These are phyloP conservation scores for Infundibulicybe gibba DNA, from an alignment of 768 basidiomycete species.

Conservation along the genomic window DNA sequence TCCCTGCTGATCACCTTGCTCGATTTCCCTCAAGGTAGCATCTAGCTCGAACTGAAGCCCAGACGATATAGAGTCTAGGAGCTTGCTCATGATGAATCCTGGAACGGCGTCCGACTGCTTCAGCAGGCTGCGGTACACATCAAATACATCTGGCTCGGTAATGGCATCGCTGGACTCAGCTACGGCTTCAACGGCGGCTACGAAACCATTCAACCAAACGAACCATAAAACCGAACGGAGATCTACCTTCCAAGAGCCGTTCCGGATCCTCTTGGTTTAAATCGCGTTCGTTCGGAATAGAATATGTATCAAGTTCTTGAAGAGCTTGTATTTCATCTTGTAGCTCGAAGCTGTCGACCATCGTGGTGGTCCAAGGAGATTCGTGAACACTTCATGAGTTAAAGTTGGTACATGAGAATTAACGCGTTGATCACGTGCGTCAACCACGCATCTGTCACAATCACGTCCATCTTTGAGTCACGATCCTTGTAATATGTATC, in stretches of 20 bases:
- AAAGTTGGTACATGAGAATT: not conserved
- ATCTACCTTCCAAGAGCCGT: conserved; percentile 54
- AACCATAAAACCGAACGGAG: not conserved
- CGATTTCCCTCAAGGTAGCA: conserved; percentile 62
- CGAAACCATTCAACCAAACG: conserved; percentile 4
- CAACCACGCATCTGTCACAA: no score
- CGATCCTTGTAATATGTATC: no score
- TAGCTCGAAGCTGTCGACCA: conserved; percentile 59
- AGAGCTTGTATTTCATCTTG: conserved; percentile 73
- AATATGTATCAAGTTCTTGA: conserved; percentile 56
- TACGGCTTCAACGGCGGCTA: conserved; percentile 80
- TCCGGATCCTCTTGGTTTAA: conserved; percentile 51
- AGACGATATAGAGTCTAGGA: conserved; percentile 84
- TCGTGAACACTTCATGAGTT: no score
- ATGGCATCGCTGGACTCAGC: conserved; percentile 76
- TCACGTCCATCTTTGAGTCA: no score
- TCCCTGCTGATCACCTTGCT: conserved; percentile 61
- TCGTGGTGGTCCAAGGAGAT: conserved; percentile 11
- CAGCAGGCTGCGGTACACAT: conserved; percentile 77
- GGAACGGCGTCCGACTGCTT: conserved; percentile 67
- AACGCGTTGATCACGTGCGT: conserved; percentile 10
- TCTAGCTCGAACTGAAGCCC: conserved; percentile 74
- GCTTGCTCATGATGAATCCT: conserved; percentile 70
- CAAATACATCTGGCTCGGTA: conserved; percentile 64
- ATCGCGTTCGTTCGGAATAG: conserved; percentile 69